Percentiles rank a stretch among this genome's conserved stretches.
phyloP scores from a whole-genome alignment of 2,329 filamentous ascomycete species.

The Rugonectria rugulosa region DNA sequence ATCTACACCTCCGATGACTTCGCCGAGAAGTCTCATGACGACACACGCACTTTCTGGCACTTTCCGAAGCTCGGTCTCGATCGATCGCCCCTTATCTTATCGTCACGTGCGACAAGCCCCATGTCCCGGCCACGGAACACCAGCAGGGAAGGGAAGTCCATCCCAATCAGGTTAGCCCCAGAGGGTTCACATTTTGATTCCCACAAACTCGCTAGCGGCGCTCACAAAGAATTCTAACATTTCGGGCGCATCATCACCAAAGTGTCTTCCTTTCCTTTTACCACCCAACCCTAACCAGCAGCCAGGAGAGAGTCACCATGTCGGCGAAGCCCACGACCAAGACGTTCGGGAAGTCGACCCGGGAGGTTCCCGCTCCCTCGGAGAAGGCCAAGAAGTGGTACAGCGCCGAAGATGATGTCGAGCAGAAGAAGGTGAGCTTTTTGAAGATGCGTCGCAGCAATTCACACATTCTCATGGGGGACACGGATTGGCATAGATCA shows the following conservation, averaged over 20 bases:
- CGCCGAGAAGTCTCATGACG: conserved; percentile 37
- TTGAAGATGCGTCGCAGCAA: conserved; percentile 33
- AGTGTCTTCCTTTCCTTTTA: conserved; percentile 46
- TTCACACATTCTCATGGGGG: conserved; percentile 16
- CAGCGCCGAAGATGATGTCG: conserved; percentile 88
- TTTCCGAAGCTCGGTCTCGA: conserved; percentile 42
- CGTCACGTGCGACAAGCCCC: conserved; percentile 49
- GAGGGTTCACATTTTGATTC: conserved; percentile 55
- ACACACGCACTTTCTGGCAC: conserved; percentile 49
- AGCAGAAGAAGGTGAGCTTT: conserved; percentile 91
- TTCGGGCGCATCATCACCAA: conserved; percentile 48
- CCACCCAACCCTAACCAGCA: conserved; percentile 52
- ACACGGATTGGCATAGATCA: conserved; percentile 18
- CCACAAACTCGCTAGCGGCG: conserved; percentile 53
- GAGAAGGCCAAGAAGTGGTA: conserved; percentile 99
- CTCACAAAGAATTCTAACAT: conserved; percentile 53
- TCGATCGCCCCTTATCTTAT: conserved; percentile 39
- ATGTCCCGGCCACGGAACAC: conserved; percentile 35
- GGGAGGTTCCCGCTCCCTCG: conserved; percentile 83
- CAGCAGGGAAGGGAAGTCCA: conserved; percentile 23
- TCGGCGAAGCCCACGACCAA: conserved; percentile 81
- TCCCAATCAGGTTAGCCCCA: conserved; percentile 45
- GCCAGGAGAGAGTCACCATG: conserved; percentile 65
- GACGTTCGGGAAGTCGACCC: conserved; percentile 97
- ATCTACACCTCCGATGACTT: conserved; percentile 27